A percentile compares a stretch with the other conserved stretches of the same genome.
Conservation (phyloP, 1,139 yeast species). For the Sugiyamaella pinicola region DNA sequence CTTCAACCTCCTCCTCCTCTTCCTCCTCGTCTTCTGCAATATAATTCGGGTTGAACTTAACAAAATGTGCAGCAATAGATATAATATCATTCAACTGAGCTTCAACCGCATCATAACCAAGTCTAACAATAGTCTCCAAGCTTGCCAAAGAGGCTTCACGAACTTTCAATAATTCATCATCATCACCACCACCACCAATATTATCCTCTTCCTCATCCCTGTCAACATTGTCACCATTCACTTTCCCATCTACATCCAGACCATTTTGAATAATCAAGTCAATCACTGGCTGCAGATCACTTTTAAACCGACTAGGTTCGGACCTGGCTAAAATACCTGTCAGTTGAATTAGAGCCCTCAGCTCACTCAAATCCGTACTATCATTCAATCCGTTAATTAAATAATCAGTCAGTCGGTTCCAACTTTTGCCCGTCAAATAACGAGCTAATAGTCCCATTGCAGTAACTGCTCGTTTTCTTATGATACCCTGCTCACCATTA, state of each 20-base stretch:
- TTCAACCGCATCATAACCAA: constrained; percentile 35
- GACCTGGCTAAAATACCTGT: constrained; percentile 37
- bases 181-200: constrained; percentile 29
- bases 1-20: constrained; percentile 43
- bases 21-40: constrained; percentile 45
- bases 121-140: constrained; percentile 37
- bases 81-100: constrained; percentile 42
- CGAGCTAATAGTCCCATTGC: constrained; percentile 55
- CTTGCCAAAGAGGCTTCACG: constrained; percentile 40
- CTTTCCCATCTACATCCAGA: constrained; percentile 26
- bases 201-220: constrained; percentile 27
- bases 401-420: constrained; percentile 35
- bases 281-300: constrained; percentile 31
- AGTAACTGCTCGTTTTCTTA: constrained; percentile 49
- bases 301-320: constrained; percentile 36
- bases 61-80: constrained; percentile 46
- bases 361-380: constrained; percentile 17
- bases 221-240: constrained; percentile 27
- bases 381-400: constrained; percentile 30
- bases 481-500: constrained; percentile 35
- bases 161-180: constrained; percentile 34
- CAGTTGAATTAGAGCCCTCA: constrained; percentile 33
- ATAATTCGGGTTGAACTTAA: constrained; percentile 61
- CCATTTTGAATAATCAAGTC: constrained; percentile 31
- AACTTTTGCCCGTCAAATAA: constrained; percentile 39